A percentile compares a stretch with the other conserved stretches of the same genome.
Evolutionary conservation across 352 stramenopile species (phyloP).

Genomic region (Phytophthora megakarya): DNA sequence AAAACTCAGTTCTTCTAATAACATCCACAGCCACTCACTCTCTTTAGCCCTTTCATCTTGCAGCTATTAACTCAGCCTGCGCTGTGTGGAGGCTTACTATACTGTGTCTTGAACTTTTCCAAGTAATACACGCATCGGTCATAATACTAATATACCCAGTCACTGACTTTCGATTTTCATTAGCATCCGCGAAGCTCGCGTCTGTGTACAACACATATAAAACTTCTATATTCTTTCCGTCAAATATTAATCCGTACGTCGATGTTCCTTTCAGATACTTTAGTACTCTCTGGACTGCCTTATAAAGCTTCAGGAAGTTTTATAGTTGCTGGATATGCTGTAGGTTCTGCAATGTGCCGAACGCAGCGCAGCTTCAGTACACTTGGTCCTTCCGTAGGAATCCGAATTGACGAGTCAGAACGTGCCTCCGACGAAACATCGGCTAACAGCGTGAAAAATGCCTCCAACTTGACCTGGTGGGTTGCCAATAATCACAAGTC

Average conservation of each 20-base stretch:
- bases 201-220: too few relatives aligned
- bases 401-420: too few relatives aligned
- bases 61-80: slow-evolving; percentile 18
- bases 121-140: slow-evolving; percentile 3
- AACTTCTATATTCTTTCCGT: too few relatives aligned
- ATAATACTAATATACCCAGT: slow-evolving; percentile 2
- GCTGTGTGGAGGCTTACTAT: slow-evolving; percentile 12
- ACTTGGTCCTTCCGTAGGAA: too few relatives aligned
- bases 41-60: slow-evolving; percentile 18
- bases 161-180: slow-evolving; percentile 9
- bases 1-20: slow-evolving; percentile 16
- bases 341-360: too few relatives aligned
- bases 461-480: too few relatives aligned
- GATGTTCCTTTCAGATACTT: background rate
- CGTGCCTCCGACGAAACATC: too few relatives aligned
- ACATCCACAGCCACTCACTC: slow-evolving; percentile 5
- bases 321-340: too few relatives aligned
- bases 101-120: slow-evolving; percentile 5
- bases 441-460: too few relatives aligned
- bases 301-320: background rate
- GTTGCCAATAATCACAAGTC: too few relatives aligned
- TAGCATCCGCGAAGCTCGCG: slow-evolving; percentile 4
- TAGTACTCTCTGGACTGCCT: background rate
- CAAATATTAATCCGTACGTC: too few relatives aligned
- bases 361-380: too few relatives aligned